Conservation (phyloP, 2,329 filamentous ascomycete genomes). For the Metarhizium album region DNA sequence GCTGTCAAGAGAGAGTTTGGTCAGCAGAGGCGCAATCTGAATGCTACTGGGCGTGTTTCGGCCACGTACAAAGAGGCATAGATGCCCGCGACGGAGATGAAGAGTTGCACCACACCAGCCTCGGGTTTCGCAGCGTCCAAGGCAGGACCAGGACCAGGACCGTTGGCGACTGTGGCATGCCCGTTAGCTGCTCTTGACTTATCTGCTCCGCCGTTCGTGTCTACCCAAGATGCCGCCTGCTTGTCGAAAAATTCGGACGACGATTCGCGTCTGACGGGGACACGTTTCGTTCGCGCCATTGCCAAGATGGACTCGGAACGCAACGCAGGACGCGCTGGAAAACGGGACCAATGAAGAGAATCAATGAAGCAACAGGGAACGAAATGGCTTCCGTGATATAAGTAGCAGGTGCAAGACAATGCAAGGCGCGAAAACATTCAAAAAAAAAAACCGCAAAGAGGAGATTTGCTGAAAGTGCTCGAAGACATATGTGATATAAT, state of each 20-base stretch:
- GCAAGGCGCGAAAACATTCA: not conserved
- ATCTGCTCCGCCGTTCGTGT: constrained; percentile 18
- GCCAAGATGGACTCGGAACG: not conserved
- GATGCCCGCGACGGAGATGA: constrained; percentile 86
- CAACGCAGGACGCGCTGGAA: not conserved
- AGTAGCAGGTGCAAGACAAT: not conserved
- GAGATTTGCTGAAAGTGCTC: too few species aligned
- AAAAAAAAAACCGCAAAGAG: not conserved
- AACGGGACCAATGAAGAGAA: not conserved
- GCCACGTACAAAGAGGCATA: constrained; percentile 82
- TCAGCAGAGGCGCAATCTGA: not conserved
- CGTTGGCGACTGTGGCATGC: not conserved
- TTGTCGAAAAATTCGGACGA: constrained; percentile 57
- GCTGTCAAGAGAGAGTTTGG: constrained; percentile 32
- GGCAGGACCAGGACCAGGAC: not conserved
- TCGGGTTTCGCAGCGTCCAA: constrained; percentile 24
- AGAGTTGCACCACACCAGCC: constrained; percentile 61
- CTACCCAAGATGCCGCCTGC: constrained; percentile 26
- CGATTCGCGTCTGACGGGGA: constrained; percentile 52
- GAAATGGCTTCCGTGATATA: not conserved
- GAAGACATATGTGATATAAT: not conserved
- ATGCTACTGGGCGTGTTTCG: not conserved
- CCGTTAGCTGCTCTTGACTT: not conserved
- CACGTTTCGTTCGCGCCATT: constrained; percentile 66
- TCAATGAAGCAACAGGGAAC: not conserved